Base-by-base conservation (phyloP, 805 yeast genomes). In the Candida incommunis region DNA sequence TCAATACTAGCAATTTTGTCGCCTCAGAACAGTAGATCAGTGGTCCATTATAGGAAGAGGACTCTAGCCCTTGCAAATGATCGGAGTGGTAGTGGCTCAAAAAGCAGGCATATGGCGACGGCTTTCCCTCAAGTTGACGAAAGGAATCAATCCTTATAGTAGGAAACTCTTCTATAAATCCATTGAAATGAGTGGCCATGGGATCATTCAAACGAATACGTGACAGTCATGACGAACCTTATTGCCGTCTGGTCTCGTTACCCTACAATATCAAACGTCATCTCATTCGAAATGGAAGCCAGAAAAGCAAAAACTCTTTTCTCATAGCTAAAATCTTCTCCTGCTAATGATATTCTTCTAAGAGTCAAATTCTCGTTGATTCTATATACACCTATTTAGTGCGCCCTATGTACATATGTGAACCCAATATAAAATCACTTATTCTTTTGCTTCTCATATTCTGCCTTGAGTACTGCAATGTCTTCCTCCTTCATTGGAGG, bases 401-500 rank as follows among this genome's bases (percentile, higher is more conserved):
- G n/a, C n/a, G n/a, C n/a, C n/a, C n/a, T n/a, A n/a, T n/a, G n/a
- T n/a, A n/a, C n/a, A n/a, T n/a, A n/a, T n/a, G n/a, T n/a, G n/a
- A n/a, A n/a, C n/a, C n/a, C n/a, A n/a, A n/a, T n/a, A n/a, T n/a
- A n/a, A n/a, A n/a, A n/a, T 25, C 21, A 42, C 25, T 41, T 46
- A 40, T 47, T 49, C 44, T 44, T 45, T 40, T 54, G 71, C n/a
- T 49, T 49, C 59, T 78, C 82, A 57, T 81, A 83, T 60, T 85
- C 94, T 57, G 72, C 69, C 62, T 74, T 78, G 66, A 88, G 72
- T 61, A 75, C 70, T 43, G 73, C 75, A 57, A 90, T 69, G 59
- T 86, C 92, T 45, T 72, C 78, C 49, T 82, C 92, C 34, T 80
- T 72, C 48, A 90, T 71, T 18, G 97, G 96, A 42, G 98, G 98